Conservation (phyloP, 164 flowering plant species). For the Aristolochia californica region DNA sequence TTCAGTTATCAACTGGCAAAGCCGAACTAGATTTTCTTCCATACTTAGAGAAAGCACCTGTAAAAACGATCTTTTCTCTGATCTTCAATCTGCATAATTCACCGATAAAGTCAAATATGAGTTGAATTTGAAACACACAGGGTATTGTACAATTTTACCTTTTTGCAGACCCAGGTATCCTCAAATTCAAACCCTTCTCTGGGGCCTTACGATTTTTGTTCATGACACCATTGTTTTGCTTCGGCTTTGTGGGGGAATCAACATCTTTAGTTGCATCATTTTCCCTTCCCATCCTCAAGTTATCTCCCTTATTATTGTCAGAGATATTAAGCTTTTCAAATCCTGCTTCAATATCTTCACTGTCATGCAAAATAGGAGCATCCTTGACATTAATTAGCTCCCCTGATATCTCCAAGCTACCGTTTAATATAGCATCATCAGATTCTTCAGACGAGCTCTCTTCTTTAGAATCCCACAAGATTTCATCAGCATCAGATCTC, state of each 20-base stretch:
- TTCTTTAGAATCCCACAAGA: conserved; percentile 13
- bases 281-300: neutral
- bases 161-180: conserved; percentile 5
- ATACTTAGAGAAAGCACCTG: conserved; percentile 8
- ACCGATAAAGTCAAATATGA: neutral
- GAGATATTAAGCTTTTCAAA: conserved; percentile 6
- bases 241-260: neutral
- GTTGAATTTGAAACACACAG: neutral
- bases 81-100: conserved; percentile 4
- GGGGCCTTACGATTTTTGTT: neutral
- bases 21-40: conserved; percentile 1
- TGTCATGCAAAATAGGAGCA: conserved; percentile 9
- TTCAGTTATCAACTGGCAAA: neutral
- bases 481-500: conserved; percentile 4
- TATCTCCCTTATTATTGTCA: neutral
- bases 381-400: conserved; percentile 5
- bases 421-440: conserved; percentile 4
- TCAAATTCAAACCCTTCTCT: conserved; percentile 3
- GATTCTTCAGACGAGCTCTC: conserved; percentile 13
- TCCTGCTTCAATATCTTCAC: conserved; percentile 16
- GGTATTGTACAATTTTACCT: neutral
- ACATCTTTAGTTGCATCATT: neutral
- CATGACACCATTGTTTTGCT: neutral
- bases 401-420: neutral
- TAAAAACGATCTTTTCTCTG: conserved; percentile 8